Percentiles rank a stretch among this genome's conserved stretches.
phyloP scores from a whole-genome alignment of 108 stramenopile species.

The Schizochytrium sp. region DNA sequence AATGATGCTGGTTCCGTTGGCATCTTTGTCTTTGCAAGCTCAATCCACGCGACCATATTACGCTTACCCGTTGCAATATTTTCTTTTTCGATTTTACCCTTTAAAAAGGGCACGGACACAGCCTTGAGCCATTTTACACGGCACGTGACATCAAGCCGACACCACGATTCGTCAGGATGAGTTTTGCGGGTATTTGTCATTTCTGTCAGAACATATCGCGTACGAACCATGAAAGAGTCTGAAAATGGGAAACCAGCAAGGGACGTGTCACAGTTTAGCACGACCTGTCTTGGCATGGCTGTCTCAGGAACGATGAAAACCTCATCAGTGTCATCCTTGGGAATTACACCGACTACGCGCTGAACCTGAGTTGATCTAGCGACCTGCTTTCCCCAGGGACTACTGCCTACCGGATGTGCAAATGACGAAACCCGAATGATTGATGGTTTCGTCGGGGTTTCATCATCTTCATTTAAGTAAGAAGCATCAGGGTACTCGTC shows the following conservation, averaged over 20 bases:
- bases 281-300: not conserved
- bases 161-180: slow-evolving; percentile 46
- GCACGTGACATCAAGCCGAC: slow-evolving; percentile 22
- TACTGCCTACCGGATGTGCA: slow-evolving; percentile 29
- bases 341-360: not conserved
- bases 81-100: slow-evolving; percentile 48
- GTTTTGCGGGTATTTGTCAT: slow-evolving; percentile 19
- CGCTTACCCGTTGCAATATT: slow-evolving; percentile 36
- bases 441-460: not conserved
- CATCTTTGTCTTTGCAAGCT: slow-evolving; percentile 7
- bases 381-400: slow-evolving; percentile 46
- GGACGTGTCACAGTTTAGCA: slow-evolving; percentile 55
- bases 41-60: slow-evolving; percentile 51
- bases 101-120: slow-evolving; percentile 55
- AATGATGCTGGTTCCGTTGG: not conserved
- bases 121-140: slow-evolving; percentile 55
- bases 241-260: slow-evolving; percentile 41
- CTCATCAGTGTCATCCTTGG: not conserved
- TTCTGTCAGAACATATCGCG: slow-evolving; percentile 38
- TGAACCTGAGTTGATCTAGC: slow-evolving; percentile 31
- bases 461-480: not conserved
- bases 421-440: not conserved
- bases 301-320: not conserved
- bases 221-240: slow-evolving; percentile 44
- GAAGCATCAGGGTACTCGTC: not conserved